Conservation (phyloP, 345 rosid species). For the Arabidopsis suecica region DNA sequence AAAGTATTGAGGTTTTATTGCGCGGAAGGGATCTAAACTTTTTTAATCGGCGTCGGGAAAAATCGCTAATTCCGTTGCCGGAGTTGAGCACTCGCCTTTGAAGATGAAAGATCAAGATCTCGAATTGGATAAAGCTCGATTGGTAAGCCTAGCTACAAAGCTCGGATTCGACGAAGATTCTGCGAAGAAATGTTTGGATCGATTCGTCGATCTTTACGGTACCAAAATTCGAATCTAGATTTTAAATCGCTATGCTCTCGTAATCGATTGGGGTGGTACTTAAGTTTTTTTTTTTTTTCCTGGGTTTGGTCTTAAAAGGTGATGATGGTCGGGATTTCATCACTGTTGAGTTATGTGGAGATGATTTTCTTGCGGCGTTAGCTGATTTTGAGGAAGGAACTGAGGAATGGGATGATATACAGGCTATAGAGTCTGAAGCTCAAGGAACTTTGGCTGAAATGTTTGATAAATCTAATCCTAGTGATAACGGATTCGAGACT, state of each 20-base stretch:
- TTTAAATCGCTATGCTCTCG: neutral
- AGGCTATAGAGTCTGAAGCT: conserved; percentile 70
- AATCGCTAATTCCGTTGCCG: conserved; percentile 10
- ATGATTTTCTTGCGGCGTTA: conserved; percentile 79
- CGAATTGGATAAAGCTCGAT: conserved; percentile 70
- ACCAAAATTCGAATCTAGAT: conserved; percentile 20
- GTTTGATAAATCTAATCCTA: conserved; percentile 48
- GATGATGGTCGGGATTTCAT: conserved; percentile 83
- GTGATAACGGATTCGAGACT: conserved; percentile 24
- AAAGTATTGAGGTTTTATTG: conserved; percentile 13
- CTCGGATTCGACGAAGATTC: conserved; percentile 77
- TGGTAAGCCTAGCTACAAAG: conserved; percentile 67
- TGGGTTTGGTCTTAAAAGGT: conserved; percentile 48
- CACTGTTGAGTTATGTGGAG: conserved; percentile 82
- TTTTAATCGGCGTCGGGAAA: conserved; percentile 7
- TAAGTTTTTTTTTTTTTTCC: neutral
- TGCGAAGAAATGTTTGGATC: conserved; percentile 63
- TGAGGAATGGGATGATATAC: conserved; percentile 94
- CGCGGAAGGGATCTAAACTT: conserved; percentile 32
- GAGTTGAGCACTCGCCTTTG: neutral
- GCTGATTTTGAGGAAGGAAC: conserved; percentile 73
- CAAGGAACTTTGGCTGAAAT: conserved; percentile 69
- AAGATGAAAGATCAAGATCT: conserved; percentile 52
- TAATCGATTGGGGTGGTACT: neutral
- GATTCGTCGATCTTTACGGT: conserved; percentile 81